phyloP scores from a whole-genome alignment of 306 rosid species.

The Phaseolus lunatus region DNA sequence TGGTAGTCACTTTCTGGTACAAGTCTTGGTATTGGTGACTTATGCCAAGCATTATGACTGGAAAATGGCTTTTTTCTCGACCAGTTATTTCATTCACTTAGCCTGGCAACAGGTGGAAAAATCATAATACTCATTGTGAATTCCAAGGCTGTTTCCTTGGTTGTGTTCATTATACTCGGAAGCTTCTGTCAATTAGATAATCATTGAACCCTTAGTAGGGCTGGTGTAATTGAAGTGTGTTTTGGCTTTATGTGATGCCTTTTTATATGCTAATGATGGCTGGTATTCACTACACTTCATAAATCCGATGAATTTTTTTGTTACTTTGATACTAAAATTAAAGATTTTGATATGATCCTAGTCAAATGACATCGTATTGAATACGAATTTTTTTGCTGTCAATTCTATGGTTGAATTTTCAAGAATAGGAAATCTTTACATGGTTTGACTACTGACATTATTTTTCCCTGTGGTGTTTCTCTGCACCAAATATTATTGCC shows the following conservation, averaged over 20 bases:
- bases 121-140: background rate
- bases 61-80: background rate
- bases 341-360: background rate
- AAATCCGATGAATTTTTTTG: background rate
- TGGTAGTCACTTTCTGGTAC: background rate
- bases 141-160: constrained; percentile 16
- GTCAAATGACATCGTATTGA: constrained; percentile 11
- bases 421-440: constrained; percentile 18
- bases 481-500: constrained; percentile 33
- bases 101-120: background rate
- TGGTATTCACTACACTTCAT: background rate
- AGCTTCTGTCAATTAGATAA: constrained; percentile 22
- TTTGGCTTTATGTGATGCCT: constrained; percentile 6
- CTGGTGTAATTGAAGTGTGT: background rate
- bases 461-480: constrained; percentile 13
- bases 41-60: background rate
- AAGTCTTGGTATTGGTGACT: constrained; percentile 25
- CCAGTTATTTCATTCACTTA: background rate
- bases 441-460: constrained; percentile 15
- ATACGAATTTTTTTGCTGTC: constrained; percentile 38
- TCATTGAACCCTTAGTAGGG: constrained; percentile 23
- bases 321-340: background rate
- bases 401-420: constrained; percentile 34
- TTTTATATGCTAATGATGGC: background rate
- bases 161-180: background rate